These are phyloP conservation scores for Yarrowia porcina DNA, from an alignment of 805 yeast species.

Conservation along the genomic window DNA sequence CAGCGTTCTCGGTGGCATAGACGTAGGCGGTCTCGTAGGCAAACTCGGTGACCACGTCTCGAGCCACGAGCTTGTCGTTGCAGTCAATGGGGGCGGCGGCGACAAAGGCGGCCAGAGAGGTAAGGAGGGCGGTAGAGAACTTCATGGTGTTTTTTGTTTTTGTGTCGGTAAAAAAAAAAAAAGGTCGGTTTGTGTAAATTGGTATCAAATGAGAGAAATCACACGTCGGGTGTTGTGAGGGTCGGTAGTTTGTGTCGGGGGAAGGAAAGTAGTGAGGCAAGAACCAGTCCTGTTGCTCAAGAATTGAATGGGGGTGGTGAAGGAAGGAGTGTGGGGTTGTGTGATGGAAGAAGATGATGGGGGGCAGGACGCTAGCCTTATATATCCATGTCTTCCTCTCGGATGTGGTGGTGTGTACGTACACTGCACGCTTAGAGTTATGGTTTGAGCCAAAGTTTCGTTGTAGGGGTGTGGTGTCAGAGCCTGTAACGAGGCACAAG, in stretches of 20 bases:
- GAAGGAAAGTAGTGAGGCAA: conserved; percentile 18
- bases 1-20: conserved; percentile 23
- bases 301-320: not conserved
- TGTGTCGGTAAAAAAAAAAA: no score
- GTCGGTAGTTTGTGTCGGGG: not conserved
- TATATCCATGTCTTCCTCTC: conserved; percentile 15
- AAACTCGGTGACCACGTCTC: conserved; percentile 9
- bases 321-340: conserved; percentile 23
- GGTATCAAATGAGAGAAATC: not conserved
- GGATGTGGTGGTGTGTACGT: no score
- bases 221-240: not conserved
- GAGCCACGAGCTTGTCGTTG: conserved; percentile 19
- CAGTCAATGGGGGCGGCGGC: conserved; percentile 29
- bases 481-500: no score
- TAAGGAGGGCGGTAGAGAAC: conserved; percentile 27
- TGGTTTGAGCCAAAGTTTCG: no score
- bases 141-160: no score
- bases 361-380: not conserved
- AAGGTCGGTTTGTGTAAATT: not conserved
- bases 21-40: conserved; percentile 27
- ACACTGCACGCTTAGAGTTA: no score
- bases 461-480: conserved; percentile 18
- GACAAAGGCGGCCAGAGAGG: conserved; percentile 29
- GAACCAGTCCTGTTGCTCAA: conserved; percentile 19
- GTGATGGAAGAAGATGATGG: not conserved